phyloP scores from a whole-genome alignment of 202 grass and related monocot genomes.

The Setaria italica region DNA sequence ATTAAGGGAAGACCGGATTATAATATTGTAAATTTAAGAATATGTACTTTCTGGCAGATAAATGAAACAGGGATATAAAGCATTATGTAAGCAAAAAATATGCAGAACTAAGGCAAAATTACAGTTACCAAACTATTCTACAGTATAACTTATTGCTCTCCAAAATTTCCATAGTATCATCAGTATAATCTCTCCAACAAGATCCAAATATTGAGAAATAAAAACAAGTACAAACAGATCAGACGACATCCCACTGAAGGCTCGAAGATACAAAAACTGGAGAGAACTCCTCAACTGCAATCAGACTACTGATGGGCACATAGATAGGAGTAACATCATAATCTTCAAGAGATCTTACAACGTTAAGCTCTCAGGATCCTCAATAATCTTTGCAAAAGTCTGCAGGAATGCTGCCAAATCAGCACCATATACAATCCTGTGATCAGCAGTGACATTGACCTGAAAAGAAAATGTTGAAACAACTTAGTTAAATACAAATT shows the following conservation, averaged over 20 bases:
- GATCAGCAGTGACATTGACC: constrained; percentile 99
- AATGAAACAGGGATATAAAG: constrained; percentile 5
- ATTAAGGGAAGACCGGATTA: background rate
- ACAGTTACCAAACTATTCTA: constrained; percentile 41
- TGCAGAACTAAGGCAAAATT: constrained; percentile 3
- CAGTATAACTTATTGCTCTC: constrained; percentile 48
- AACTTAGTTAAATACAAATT: constrained; percentile 23
- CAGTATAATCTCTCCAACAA: constrained; percentile 31
- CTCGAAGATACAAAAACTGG: constrained; percentile 46
- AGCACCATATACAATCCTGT: constrained; percentile 98
- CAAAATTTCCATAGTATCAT: constrained; percentile 45
- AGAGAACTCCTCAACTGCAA: constrained; percentile 47
- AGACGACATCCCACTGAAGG: constrained; percentile 21
- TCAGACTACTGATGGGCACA: constrained; percentile 34
- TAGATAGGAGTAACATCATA: constrained; percentile 30
- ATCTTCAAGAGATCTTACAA: constrained; percentile 62
- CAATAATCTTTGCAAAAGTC: constrained; percentile 91
- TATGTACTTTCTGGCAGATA: background rate
- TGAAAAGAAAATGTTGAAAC: constrained; percentile 44
- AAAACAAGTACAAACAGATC: constrained; percentile 34
- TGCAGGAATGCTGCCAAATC: constrained; percentile 95
- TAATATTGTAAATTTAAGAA: constrained; percentile 6
- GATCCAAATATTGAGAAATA: constrained; percentile 31
- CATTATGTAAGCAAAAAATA: constrained; percentile 21
- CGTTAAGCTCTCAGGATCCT: constrained; percentile 92